Percentiles rank a stretch among this genome's conserved stretches.
These are phyloP conservation scores for Arthrobotrys iridis DNA, from an alignment of 2,329 filamentous ascomycete species.

Conservation along the genomic window DNA sequence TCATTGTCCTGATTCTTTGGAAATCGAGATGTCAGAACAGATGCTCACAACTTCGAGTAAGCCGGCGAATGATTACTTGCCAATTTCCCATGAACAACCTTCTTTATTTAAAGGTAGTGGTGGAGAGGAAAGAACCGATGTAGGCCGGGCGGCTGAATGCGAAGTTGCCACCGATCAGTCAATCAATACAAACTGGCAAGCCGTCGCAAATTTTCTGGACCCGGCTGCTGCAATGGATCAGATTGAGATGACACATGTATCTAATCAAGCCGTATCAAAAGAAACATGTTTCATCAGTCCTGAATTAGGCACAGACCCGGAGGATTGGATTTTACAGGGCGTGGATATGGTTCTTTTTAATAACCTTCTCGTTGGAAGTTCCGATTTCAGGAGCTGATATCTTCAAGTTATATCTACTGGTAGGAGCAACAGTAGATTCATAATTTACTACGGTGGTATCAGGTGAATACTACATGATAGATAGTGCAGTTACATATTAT, in stretches of 20 bases:
- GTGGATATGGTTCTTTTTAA: constrained; percentile 61
- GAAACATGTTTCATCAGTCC: neutral
- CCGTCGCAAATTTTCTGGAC: neutral
- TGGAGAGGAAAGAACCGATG: neutral
- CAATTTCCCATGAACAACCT: neutral
- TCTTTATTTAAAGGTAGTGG: neutral
- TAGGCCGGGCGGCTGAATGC: too few species aligned
- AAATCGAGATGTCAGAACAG: too few species aligned
- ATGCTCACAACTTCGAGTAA: neutral
- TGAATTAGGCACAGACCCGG: neutral
- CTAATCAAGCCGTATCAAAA: too few species aligned
- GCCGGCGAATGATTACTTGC: neutral
- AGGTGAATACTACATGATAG: too few species aligned
- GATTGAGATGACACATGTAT: neutral
- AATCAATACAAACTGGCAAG: neutral
- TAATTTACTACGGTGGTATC: too few species aligned
- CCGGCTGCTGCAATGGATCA: neutral
- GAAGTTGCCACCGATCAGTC: neutral
- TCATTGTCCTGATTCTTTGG: too few species aligned
- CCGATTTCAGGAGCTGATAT: neutral
- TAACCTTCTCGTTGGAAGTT: constrained; percentile 16
- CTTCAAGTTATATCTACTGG: too few species aligned
- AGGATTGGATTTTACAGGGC: constrained; percentile 60
- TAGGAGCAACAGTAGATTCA: too few species aligned
- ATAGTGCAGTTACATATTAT: too few species aligned